Base-by-base conservation (phyloP, 345 rosid genomes). In the Ailanthus altissimus region DNA sequence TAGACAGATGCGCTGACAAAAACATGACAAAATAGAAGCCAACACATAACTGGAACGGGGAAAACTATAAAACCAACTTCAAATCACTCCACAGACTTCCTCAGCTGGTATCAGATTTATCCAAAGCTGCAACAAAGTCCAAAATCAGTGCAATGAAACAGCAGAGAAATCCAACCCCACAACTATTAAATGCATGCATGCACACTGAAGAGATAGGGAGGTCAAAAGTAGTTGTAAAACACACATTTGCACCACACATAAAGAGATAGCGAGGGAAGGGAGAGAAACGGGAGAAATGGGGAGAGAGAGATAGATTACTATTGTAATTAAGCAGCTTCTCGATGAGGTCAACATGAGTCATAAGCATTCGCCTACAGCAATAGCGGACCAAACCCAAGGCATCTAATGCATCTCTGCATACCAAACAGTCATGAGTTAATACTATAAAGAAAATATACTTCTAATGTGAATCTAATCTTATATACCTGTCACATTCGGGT, bases 301-400 rank as follows among this genome's bases (percentile, higher is more conserved):
- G 20, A 72, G 78, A 18, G 75, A 58, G 6, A 63, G 80, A 69
- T 79, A 67, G 40, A 66, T 78, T 91, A 96, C 99, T 90, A 63
- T 96, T 96, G 84, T 93, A 96, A 87, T 92, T 94, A 76, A 96
- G 90, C 82, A 96, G 99, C 91, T 96, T 96, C 87, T 96, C 99
- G 54, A 96, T 96, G 76, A 96, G 95, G 86, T 96, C 99, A 36
- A 96, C 99, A 74, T 96, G 99, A 76, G 99, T 96, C 97, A 96
- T 96, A 11, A 93, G 97, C 99, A 96, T 96, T 79, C 99, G 77
- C 80, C 99, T 89, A 72, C 98, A 96, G 77, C 99, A 96, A 85
- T 96, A 96, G 8, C 97, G 90, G 51, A 93, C 97, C 81, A 96
- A 83, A 12, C 90, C 90, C 74, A 96, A 80, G 4, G 97, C 94